These are phyloP conservation scores for Zymoseptoria passerinii DNA, from an alignment of 2,329 filamentous ascomycete genomes.

Conservation along the genomic window DNA sequence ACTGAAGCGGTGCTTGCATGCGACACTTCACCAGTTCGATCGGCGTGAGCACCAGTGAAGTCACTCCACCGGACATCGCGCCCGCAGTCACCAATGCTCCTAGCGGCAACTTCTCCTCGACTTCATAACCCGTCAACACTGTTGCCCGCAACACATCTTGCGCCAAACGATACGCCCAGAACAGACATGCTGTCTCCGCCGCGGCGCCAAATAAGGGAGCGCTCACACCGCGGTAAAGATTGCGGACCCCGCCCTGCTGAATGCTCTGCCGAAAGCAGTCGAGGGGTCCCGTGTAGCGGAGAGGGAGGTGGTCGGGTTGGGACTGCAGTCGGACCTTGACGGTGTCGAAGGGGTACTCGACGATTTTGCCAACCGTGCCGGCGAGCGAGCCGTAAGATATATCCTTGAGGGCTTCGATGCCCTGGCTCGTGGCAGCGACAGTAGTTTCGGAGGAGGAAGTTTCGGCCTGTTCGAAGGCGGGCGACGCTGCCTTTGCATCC, in stretches of 20 bases:
- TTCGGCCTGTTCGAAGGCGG: slow-evolving; percentile 3
- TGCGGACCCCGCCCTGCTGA: slow-evolving; percentile 65
- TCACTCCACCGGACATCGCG: slow-evolving; percentile 78
- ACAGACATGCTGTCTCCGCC: slow-evolving; percentile 83
- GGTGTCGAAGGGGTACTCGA: slow-evolving; percentile 98
- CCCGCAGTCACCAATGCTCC: slow-evolving; percentile 69
- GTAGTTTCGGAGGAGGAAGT: slow-evolving; percentile 1
- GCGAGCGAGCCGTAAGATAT: slow-evolving; percentile 84
- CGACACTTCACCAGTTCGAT: slow-evolving; percentile 98
- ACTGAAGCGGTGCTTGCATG: slow-evolving; percentile 67
- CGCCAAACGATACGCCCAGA: slow-evolving; percentile 74
- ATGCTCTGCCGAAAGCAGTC: slow-evolving; percentile 91
- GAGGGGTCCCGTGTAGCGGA: slow-evolving; percentile 74
- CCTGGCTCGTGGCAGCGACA: slow-evolving; percentile 31
- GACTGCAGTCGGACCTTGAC: slow-evolving; percentile 96
- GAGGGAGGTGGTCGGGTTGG: slow-evolving; percentile 76
- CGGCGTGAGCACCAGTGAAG: slow-evolving; percentile 83
- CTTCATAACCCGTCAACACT: slow-evolving; percentile 34
- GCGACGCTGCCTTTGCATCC: slow-evolving; percentile 12
- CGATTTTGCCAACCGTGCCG: slow-evolving; percentile 85
- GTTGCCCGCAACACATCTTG: slow-evolving; percentile 54
- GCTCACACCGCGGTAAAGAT: slow-evolving; percentile 85
- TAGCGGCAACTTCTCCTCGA: slow-evolving; percentile 57
- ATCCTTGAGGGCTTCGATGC: slow-evolving; percentile 69
- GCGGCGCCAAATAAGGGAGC: slow-evolving; percentile 86